These are phyloP conservation scores for Xylaria multiplex DNA, from an alignment of 2,329 filamentous ascomycete species.

Conservation along the genomic window DNA sequence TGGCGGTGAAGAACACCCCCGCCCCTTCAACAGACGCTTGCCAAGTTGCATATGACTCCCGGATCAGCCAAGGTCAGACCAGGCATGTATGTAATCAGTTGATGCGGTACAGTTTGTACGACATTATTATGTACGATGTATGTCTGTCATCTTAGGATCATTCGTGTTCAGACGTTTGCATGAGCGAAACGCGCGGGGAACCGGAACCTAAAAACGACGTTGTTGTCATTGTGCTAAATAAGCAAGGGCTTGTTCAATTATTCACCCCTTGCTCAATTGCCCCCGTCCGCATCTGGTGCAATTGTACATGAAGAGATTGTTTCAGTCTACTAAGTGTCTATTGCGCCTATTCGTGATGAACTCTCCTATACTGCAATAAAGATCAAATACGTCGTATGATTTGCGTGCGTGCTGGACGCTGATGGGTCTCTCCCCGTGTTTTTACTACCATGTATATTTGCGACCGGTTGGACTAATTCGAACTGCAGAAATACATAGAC, in stretches of 20 bases:
- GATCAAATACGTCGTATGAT: slow-evolving; percentile 10
- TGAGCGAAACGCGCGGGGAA: slow-evolving; percentile 24
- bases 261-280: not conserved
- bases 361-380: not conserved
- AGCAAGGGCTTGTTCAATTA: slow-evolving; percentile 3
- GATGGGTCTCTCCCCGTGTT: slow-evolving; percentile 17
- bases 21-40: slow-evolving; percentile 21
- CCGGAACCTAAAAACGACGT: slow-evolving; percentile 16
- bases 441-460: slow-evolving; percentile 7
- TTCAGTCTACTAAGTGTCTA: not conserved
- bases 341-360: not conserved
- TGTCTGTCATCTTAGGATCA: slow-evolving; percentile 29
- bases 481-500: slow-evolving; percentile 17
- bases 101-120: slow-evolving; percentile 4
- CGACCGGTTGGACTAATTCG: not conserved
- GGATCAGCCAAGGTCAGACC: slow-evolving; percentile 18
- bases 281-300: not conserved
- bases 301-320: not conserved
- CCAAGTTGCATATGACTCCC: slow-evolving; percentile 29
- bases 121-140: slow-evolving; percentile 27
- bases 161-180: slow-evolving; percentile 23
- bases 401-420: not conserved
- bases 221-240: slow-evolving; percentile 3
- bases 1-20: slow-evolving; percentile 34
- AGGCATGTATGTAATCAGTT: slow-evolving; percentile 11